Percentiles rank a stretch among this genome's conserved stretches.
These are phyloP conservation scores for Solanum chaucha DNA, from an alignment of 257 asterid species.

Conservation along the genomic window DNA sequence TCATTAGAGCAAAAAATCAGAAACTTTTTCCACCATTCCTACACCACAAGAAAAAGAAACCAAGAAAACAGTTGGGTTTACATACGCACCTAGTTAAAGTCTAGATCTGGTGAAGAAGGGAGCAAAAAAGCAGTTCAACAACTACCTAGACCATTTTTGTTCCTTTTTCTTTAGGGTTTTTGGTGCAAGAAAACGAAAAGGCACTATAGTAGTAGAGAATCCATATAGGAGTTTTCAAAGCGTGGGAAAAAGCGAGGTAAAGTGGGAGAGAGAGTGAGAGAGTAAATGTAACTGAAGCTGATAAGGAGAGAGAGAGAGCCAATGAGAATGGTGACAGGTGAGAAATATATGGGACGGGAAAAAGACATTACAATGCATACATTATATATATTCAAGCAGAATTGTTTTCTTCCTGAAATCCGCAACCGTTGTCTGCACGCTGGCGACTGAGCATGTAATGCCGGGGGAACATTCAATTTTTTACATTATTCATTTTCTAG, in stretches of 20 bases:
- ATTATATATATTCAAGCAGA: too few relatives aligned
- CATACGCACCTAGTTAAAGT: not conserved
- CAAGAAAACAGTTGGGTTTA: not conserved
- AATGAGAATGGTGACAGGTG: not conserved
- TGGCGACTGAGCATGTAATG: not conserved
- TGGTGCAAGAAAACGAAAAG: not conserved
- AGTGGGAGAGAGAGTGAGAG: not conserved
- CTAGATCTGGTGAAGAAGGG: not conserved
- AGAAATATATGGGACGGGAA: not conserved
- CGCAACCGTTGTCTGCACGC: conserved; percentile 9
- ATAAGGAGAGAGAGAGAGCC: not conserved
- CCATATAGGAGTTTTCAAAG: not conserved
- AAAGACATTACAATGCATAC: not conserved
- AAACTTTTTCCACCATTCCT: not conserved
- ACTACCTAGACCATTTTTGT: not conserved
- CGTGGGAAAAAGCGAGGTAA: not conserved
- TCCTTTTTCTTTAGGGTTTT: conserved; percentile 4
- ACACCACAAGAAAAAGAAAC: not conserved
- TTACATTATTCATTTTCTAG: not conserved
- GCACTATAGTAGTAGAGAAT: not conserved
- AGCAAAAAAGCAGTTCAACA: not conserved
- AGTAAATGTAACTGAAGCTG: not conserved
- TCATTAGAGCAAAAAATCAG: not conserved
- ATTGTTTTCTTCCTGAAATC: not conserved
- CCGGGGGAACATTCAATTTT: not conserved